Evolutionary conservation across 2,329 filamentous ascomycete genomes (phyloP), one percentile per base, ranked within the genome.

Genomic region (Leptographium procerum): DNA sequence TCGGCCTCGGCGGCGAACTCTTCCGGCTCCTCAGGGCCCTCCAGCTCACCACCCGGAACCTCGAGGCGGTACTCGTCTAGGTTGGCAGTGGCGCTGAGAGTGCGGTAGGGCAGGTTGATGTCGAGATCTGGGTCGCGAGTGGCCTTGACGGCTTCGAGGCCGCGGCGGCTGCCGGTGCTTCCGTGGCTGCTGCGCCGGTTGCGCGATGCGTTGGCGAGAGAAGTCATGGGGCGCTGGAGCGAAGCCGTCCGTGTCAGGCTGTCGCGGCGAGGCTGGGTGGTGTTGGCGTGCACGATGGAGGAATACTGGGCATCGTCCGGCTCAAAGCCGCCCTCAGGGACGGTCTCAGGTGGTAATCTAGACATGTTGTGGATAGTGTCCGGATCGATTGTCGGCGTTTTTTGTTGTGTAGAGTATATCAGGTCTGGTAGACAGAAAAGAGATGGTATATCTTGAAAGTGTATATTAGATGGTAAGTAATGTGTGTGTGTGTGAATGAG

Each of bases 1-100:
- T 85, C 84, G 57, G 80, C 75, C 14, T 82, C 82, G 8, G 70
- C 66, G 5, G 73, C 69, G 6, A 80, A 83, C 67, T 84, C 81
- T 55, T 72, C 68, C 16, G 63, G 62, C 57, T 62, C 62, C 4
- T 61, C 33, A 24, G 64, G 65, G 19, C 65, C 65, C 40, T 77
- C 69, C 52, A 86, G 83, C 59, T 81, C 75, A 22, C 83, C 83
- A 8, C 70, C 67, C 4, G 73, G 69, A 6, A 80, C 84, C 67
- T 85, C 83, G 53, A 72, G 68, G 0, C 75, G 80, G 66, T 81
- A 86, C 70, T 86, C 83, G 26, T 77, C 74, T 52, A 86, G 69
- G 64, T 82, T 76, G 60, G 78, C 79, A 29, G 66, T 66, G 58
- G 75, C 71, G 61, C 69, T 79, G 34, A 85, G 71, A 11, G 79